Conservation (phyloP, 768 basidiomycete species). For the Xerocomellus chrysenteron region DNA sequence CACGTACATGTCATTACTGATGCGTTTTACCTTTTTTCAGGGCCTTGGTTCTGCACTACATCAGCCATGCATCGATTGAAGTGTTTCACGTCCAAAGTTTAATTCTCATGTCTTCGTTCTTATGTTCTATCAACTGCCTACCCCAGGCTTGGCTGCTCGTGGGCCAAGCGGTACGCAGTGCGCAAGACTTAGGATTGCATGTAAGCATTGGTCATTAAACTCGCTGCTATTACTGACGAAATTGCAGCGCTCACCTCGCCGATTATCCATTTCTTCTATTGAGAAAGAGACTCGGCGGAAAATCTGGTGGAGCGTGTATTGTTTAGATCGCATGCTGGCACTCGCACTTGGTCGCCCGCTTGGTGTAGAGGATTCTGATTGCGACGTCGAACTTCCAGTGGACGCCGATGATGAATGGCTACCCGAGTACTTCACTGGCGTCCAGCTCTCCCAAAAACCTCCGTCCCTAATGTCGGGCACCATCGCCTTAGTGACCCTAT, state of each 20-base stretch:
- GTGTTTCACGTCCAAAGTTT: conserved; percentile 88
- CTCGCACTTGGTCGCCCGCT: conserved; percentile 86
- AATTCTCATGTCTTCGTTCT: conserved; percentile 83
- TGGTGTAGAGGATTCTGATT: conserved; percentile 86
- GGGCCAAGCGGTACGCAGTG: conserved; percentile 86
- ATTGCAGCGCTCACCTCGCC: conserved; percentile 74
- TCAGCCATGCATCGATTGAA: conserved; percentile 84
- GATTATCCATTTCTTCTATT: conserved; percentile 63
- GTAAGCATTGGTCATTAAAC: conserved; percentile 47
- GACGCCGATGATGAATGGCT: conserved; percentile 81
- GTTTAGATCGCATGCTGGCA: conserved; percentile 88
- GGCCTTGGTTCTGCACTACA: conserved; percentile 87
- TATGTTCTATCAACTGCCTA: conserved; percentile 90
- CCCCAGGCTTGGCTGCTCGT: conserved; percentile 93
- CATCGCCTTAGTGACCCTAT: conserved; percentile 71
- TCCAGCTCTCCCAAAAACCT: conserved; percentile 50
- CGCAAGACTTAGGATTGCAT: conserved; percentile 90
- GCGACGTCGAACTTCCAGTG: conserved; percentile 83
- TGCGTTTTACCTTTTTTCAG: conserved; percentile 37
- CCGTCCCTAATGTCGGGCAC: conserved; percentile 81
- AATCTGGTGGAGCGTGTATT: conserved; percentile 95
- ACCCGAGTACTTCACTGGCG: conserved; percentile 69
- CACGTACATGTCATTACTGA: conserved; percentile 1
- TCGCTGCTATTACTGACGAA: conserved; percentile 16
- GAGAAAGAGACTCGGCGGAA: conserved; percentile 90